phyloP scores from a whole-genome alignment of 306 rosid genomes.

The Prunus mongolica region DNA sequence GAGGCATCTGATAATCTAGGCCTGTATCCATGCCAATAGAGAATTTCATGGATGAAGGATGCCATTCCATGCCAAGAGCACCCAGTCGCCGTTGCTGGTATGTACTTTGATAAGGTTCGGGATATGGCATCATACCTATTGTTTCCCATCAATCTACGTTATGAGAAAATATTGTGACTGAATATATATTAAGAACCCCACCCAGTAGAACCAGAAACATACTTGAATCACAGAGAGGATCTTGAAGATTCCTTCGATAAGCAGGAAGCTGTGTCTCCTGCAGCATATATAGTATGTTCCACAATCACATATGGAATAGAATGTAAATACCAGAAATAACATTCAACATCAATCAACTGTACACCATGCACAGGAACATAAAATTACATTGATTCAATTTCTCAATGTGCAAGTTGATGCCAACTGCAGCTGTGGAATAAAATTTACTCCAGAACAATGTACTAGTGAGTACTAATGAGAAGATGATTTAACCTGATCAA shows the following conservation, averaged over 20 bases:
- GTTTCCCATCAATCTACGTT: constrained; percentile 16
- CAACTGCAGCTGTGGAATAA: constrained; percentile 4
- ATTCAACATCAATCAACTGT: not conserved
- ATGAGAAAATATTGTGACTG: constrained; percentile 21
- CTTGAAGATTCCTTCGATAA: constrained; percentile 68
- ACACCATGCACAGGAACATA: not conserved
- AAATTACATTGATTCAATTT: constrained; percentile 11
- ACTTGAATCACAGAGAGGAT: constrained; percentile 88
- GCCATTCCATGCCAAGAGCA: constrained; percentile 86
- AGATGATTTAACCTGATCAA: constrained; percentile 67
- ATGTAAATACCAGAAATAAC: not conserved
- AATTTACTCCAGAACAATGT: constrained; percentile 19
- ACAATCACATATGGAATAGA: not conserved
- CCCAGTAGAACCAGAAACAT: constrained; percentile 31
- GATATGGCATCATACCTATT: constrained; percentile 83
- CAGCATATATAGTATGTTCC: constrained; percentile 20
- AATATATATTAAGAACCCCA: constrained; percentile 5
- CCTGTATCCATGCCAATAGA: constrained; percentile 62
- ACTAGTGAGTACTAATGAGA: constrained; percentile 8
- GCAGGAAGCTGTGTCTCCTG: constrained; percentile 84
- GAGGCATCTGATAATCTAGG: constrained; percentile 61
- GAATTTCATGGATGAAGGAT: constrained; percentile 60
- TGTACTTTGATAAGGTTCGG: constrained; percentile 83
- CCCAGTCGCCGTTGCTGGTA: constrained; percentile 84
- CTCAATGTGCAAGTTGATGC: not conserved